Conservation (phyloP, 257 asterid species). For the Cinchona pubescens region DNA sequence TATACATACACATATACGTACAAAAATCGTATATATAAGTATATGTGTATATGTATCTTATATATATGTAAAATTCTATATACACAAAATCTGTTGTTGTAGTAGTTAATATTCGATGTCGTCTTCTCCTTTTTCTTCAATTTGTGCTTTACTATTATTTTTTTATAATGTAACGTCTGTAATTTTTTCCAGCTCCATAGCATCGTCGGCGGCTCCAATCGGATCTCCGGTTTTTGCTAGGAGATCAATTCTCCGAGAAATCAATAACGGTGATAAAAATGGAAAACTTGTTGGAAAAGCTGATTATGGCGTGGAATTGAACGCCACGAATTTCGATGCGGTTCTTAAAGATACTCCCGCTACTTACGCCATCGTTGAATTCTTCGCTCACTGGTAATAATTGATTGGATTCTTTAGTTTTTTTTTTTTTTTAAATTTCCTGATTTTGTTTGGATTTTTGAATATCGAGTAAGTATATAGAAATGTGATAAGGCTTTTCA, state of each 20-base stretch:
- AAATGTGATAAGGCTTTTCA: neutral
- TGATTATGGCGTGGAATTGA: constrained; percentile 67
- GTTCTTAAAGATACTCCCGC: constrained; percentile 69
- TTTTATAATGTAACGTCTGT: no score
- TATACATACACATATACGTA: no score
- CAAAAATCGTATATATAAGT: neutral
- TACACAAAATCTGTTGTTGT: neutral
- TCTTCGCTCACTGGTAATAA: constrained; percentile 83
- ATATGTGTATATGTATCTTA: neutral
- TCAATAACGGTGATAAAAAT: constrained; percentile 20
- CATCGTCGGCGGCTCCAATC: constrained; percentile 24
- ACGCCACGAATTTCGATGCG: constrained; percentile 63
- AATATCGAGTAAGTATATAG: neutral
- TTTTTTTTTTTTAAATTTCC: no score
- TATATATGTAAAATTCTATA: neutral
- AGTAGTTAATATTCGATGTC: constrained; percentile 1
- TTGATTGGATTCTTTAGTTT: no score
- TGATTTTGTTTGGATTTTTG: neutral
- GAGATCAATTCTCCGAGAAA: constrained; percentile 69
- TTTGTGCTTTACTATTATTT: constrained; percentile 31
- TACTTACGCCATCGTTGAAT: constrained; percentile 71
- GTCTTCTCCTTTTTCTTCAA: constrained; percentile 11
- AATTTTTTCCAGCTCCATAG: no score
- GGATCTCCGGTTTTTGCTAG: constrained; percentile 30
- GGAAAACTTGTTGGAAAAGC: constrained; percentile 20